Conservation (phyloP, 805 yeast genomes). For the Saccharomycopsis capsularis region DNA sequence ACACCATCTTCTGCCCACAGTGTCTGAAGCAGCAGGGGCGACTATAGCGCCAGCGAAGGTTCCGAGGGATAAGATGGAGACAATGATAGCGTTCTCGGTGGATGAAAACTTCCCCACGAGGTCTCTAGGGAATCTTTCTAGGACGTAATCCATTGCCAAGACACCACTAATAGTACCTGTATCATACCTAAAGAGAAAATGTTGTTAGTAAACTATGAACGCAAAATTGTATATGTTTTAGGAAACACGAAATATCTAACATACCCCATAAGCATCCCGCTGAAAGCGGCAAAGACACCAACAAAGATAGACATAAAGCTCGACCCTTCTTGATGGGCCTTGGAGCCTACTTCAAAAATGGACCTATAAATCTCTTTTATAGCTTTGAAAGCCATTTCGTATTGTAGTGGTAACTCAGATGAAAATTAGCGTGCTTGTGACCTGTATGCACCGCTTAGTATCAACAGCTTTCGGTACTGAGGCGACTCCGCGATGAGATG, state of each 20-base stretch:
- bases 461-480: no score
- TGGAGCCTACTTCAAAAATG: no score
- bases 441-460: no score
- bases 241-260: conserved; percentile 63
- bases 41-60: conserved; percentile 61
- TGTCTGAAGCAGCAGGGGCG: conserved; percentile 52
- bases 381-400: no score
- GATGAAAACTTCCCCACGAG: conserved; percentile 33
- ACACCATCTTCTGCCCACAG: conserved; percentile 47
- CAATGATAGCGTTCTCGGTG: conserved; percentile 49
- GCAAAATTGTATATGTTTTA: conserved; percentile 23
- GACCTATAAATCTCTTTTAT: no score
- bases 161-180: conserved; percentile 64
- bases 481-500: no score
- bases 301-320: conserved; percentile 42
- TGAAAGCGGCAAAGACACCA: conserved; percentile 60
- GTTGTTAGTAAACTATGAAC: background rate
- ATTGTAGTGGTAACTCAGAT: no score
- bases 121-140: conserved; percentile 35
- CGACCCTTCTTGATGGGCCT: conserved; percentile 41
- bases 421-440: no score
- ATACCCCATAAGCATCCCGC: conserved; percentile 61
- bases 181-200: conserved; percentile 57
- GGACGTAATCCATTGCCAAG: conserved; percentile 54
- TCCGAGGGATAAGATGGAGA: conserved; percentile 70